These are phyloP conservation scores for Aspergillus sp. DNA, from an alignment of 2,329 filamentous ascomycete species.

Conservation along the genomic window DNA sequence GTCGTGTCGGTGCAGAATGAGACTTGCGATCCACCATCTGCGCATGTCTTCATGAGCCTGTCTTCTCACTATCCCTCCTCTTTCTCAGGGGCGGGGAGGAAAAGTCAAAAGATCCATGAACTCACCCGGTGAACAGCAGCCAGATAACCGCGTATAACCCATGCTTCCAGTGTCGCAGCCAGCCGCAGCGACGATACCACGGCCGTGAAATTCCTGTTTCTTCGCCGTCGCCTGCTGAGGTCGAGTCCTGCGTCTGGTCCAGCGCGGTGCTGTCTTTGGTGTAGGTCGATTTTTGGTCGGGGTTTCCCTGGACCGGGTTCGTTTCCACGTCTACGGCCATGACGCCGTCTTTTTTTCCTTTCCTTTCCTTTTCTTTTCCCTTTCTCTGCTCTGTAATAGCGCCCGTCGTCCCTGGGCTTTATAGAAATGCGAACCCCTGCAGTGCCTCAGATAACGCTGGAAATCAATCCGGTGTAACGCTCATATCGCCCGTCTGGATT, in stretches of 20 bases:
- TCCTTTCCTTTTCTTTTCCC: too few species aligned
- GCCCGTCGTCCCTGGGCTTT: too few species aligned
- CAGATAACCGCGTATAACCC: slow-evolving; percentile 42
- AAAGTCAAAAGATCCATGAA: slow-evolving; percentile 3
- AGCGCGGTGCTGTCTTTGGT: too few species aligned
- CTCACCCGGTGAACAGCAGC: slow-evolving; percentile 48
- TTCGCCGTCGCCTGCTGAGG: not conserved
- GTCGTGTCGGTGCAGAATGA: slow-evolving; percentile 63
- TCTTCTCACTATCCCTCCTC: not conserved
- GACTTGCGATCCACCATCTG: slow-evolving; percentile 67
- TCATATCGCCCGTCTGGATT: too few species aligned
- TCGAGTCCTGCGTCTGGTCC: too few species aligned
- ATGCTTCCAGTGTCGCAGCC: slow-evolving; percentile 20
- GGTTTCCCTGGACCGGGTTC: slow-evolving; percentile 15
- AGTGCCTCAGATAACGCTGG: too few species aligned
- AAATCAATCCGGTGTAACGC: too few species aligned
- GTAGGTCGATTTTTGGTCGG: not conserved
- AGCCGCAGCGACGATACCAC: slow-evolving; percentile 12
- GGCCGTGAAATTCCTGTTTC: not conserved
- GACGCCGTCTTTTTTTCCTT: slow-evolving; percentile 14
- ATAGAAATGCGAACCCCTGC: too few species aligned
- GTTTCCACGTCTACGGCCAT: slow-evolving; percentile 19
- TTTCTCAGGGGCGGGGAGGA: not conserved
- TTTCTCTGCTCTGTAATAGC: too few species aligned
- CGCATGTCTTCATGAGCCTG: not conserved